These are phyloP conservation scores for Candida namnaoensis DNA, from an alignment of 805 yeast species.

Conservation along the genomic window DNA sequence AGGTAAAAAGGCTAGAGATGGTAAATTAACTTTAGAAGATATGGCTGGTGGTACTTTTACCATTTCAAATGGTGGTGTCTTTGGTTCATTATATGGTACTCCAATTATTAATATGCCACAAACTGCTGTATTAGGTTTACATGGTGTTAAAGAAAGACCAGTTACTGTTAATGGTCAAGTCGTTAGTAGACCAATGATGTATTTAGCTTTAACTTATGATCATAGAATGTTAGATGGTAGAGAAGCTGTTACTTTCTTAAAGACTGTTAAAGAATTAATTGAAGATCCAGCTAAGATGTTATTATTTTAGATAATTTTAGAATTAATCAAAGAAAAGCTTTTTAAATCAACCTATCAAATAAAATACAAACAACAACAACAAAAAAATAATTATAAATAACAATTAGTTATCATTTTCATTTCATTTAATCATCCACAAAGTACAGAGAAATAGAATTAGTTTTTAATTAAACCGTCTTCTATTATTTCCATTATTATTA, in stretches of 20 bases:
- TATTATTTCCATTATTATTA: no score
- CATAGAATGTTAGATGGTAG: constrained; percentile 98
- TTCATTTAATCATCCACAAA: no score
- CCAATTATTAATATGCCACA: constrained; percentile 98
- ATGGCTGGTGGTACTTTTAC: constrained; percentile 99
- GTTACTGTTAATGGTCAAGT: constrained; percentile 94
- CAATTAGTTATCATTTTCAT: no score
- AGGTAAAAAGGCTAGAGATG: constrained; percentile 93
- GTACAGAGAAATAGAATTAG: no score
- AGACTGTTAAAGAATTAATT: constrained; percentile 90
- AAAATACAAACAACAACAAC: no score
- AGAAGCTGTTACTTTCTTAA: constrained; percentile 96
- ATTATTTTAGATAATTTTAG: constrained; percentile 24
- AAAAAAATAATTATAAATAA: no score
- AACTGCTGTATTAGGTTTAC: constrained; percentile 95
- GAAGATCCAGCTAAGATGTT: constrained; percentile 99
- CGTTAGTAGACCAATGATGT: constrained; percentile 99
- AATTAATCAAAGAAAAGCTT: no score
- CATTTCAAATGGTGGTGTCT: constrained; percentile 98
- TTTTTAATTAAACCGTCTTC: no score
- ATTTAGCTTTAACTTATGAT: constrained; percentile 95
- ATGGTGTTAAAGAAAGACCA: constrained; percentile 96
- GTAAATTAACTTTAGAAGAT: constrained; percentile 92
- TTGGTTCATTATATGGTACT: constrained; percentile 95
- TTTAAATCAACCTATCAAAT: no score